These are phyloP conservation scores for Penstemon davidsonii DNA, from an alignment of 257 asterid genomes.

Conservation along the genomic window DNA sequence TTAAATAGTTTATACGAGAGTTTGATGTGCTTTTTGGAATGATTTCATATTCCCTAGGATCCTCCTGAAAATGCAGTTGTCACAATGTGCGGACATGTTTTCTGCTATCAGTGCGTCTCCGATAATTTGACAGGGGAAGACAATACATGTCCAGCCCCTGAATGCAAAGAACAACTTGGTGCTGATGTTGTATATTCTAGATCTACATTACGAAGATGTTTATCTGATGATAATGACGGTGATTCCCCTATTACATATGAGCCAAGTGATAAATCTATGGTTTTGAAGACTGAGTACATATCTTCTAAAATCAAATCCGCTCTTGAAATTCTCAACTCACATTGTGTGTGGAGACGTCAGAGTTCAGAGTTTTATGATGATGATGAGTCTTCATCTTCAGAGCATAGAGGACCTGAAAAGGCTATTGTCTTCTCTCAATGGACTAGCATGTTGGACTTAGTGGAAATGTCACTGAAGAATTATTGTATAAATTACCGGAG, in stretches of 20 bases:
- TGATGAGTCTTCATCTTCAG: conserved; percentile 41
- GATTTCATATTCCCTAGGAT: conserved; percentile 58
- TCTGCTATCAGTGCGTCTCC: conserved; percentile 88
- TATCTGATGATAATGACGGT: conserved; percentile 48
- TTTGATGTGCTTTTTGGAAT: conserved; percentile 28
- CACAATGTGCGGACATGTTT: conserved; percentile 91
- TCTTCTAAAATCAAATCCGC: conserved; percentile 84
- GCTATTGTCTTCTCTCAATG: conserved; percentile 97
- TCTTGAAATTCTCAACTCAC: conserved; percentile 58
- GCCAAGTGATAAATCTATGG: conserved; percentile 46
- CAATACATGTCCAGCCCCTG: conserved; percentile 75
- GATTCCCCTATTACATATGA: conserved; percentile 43
- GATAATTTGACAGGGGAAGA: conserved; percentile 87
- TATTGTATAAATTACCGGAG: conserved; percentile 60
- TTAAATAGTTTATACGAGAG: background rate
- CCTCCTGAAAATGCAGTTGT: conserved; percentile 98
- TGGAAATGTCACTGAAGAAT: conserved; percentile 68
- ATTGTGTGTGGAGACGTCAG: conserved; percentile 42
- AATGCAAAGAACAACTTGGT: conserved; percentile 85
- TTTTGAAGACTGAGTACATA: conserved; percentile 49
- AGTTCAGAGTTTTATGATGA: conserved; percentile 34
- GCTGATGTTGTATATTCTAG: conserved; percentile 75
- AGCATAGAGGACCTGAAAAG: conserved; percentile 54
- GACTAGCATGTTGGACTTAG: conserved; percentile 92
- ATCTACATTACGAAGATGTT: conserved; percentile 60